Percentiles rank a stretch among this genome's conserved stretches.
Conservation (phyloP, 2,329 filamentous ascomycete genomes). For the Aspergillus neotritici region DNA sequence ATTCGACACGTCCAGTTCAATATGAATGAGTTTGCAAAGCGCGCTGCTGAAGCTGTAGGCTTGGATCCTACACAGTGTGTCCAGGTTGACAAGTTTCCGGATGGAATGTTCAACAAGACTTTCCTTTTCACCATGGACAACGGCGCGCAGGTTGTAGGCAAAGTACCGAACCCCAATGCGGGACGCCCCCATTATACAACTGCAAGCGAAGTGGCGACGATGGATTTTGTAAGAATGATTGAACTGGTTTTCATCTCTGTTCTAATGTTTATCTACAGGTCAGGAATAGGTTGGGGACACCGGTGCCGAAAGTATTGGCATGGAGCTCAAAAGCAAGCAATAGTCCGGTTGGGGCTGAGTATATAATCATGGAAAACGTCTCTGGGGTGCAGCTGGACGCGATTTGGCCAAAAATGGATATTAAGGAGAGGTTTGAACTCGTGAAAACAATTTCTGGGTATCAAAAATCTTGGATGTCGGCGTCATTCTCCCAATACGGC, state of each 20-base stretch:
- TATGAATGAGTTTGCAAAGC: slow-evolving; percentile 9
- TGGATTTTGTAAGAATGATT: slow-evolving; percentile 15
- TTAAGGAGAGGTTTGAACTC: slow-evolving; percentile 22
- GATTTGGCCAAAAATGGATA: slow-evolving; percentile 26
- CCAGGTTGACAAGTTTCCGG: slow-evolving; percentile 12
- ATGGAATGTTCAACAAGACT: slow-evolving; percentile 16
- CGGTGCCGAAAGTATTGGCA: slow-evolving; percentile 9
- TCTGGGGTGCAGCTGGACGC: slow-evolving; percentile 24
- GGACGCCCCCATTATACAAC: slow-evolving; percentile 12
- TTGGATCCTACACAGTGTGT: slow-evolving; percentile 3
- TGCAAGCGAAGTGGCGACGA: slow-evolving; percentile 19
- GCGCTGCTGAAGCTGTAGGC: slow-evolving; percentile 10
- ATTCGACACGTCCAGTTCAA: slow-evolving; percentile 15
- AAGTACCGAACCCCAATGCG: slow-evolving; percentile 19
- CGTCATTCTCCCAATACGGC: slow-evolving; percentile 22
- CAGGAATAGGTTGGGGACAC: slow-evolving; percentile 10
- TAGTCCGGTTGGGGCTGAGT: slow-evolving; percentile 7
- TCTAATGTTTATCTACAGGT: slow-evolving; percentile 12
- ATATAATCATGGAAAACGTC: slow-evolving; percentile 16
- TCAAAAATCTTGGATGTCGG: slow-evolving; percentile 28
- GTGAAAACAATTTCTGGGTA: slow-evolving; percentile 23
- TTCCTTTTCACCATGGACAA: slow-evolving; percentile 18
- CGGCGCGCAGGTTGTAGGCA: slow-evolving; percentile 14
- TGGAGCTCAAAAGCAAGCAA: slow-evolving; percentile 10
- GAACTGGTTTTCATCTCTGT: neutral